Evolutionary conservation across 805 yeast species (phyloP).

Genomic region (Yarrowia deformans): DNA sequence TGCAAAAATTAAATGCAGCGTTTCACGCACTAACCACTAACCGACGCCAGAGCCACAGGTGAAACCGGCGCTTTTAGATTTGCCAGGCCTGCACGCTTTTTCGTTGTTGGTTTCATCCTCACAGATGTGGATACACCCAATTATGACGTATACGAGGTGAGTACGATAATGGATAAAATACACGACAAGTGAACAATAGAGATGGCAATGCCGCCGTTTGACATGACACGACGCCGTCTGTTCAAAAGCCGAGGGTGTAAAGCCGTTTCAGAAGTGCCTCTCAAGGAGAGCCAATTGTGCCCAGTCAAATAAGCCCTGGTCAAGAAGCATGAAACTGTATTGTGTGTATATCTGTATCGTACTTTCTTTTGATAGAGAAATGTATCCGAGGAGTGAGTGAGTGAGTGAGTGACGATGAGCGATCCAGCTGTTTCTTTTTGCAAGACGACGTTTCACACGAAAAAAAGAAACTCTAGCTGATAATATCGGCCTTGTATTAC

Average conservation of each 20-base stretch:
- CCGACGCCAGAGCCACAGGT: conserved; percentile 4
- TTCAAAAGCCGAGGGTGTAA: too few species aligned
- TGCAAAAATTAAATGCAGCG: conserved; percentile 23
- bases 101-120: conserved; percentile 30
- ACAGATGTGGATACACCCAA: background rate
- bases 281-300: too few species aligned
- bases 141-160: background rate
- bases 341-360: background rate
- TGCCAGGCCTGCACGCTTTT: conserved; percentile 34
- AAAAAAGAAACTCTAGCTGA: background rate
- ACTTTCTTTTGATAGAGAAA: too few species aligned
- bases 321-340: background rate
- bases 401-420: too few species aligned
- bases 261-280: too few species aligned
- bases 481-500: background rate
- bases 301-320: too few species aligned
- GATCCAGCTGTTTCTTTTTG: background rate
- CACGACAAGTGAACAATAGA: too few species aligned
- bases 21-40: conserved; percentile 24
- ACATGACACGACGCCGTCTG: too few species aligned
- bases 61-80: conserved; percentile 29
- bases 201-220: too few species aligned
- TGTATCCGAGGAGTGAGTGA: background rate
- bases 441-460: conserved; percentile 6
- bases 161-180: too few species aligned